phyloP scores from a whole-genome alignment of 2,329 filamentous ascomycete species.

The Pezicula rhizophila region DNA sequence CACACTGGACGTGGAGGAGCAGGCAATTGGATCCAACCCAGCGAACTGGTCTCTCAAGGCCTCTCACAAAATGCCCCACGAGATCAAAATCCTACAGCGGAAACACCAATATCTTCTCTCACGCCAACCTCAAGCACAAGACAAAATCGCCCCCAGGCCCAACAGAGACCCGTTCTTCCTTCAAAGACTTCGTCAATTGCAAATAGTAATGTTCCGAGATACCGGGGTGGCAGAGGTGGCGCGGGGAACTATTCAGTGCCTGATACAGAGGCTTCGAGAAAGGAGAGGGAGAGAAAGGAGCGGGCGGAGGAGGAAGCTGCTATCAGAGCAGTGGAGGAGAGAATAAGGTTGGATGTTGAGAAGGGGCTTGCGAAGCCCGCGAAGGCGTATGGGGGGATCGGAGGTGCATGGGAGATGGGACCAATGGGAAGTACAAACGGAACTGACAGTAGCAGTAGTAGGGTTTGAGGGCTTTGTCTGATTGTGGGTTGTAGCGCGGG shows the following conservation, averaged over 20 bases:
- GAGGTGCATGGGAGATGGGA: slow-evolving; percentile 9
- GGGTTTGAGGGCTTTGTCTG: background rate
- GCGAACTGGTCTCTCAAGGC: slow-evolving; percentile 10
- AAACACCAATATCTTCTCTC: background rate
- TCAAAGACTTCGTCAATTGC: slow-evolving; percentile 1
- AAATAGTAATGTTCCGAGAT: slow-evolving; percentile 6
- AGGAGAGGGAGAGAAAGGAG: slow-evolving; percentile 18
- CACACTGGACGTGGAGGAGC: slow-evolving; percentile 52
- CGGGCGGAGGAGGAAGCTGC: slow-evolving; percentile 25
- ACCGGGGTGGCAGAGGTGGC: slow-evolving; percentile 44
- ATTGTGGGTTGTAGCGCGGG: background rate
- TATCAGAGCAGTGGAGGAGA: slow-evolving; percentile 35
- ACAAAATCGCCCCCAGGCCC: background rate
- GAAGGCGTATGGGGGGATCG: slow-evolving; percentile 32
- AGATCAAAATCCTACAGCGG: slow-evolving; percentile 6
- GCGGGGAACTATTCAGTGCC: slow-evolving; percentile 45
- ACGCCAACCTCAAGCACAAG: background rate
- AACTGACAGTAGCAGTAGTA: background rate
- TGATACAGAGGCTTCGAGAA: slow-evolving; percentile 15
- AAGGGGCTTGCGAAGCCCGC: slow-evolving; percentile 40
- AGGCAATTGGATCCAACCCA: slow-evolving; percentile 47
- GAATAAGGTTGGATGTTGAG: slow-evolving; percentile 41
- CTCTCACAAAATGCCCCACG: slow-evolving; percentile 6
- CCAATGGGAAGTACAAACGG: background rate
- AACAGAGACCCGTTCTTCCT: background rate